Evolutionary conservation across 106 monocot genomes (phyloP), one percentile per base, ranked within the genome.

Genomic region (Apostasia shenzhenica): DNA sequence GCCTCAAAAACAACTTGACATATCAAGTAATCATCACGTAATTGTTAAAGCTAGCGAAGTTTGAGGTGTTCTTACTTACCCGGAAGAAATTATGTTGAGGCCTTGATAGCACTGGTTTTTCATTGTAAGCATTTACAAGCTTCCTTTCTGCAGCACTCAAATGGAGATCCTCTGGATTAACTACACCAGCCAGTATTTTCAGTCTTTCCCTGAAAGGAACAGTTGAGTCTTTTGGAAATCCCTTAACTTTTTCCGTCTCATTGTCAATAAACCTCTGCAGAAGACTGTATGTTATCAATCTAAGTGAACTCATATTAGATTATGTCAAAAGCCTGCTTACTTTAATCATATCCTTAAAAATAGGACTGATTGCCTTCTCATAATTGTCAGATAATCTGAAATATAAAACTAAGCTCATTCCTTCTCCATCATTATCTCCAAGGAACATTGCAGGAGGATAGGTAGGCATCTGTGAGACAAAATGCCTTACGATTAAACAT

Each of bases 21-120:
- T 60, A 41, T 45, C 14, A 56, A 41, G 13, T n/a, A 57, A 38
- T 8, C 37, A 42, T 60, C 45, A 66, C 11, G 26, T 41, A 6
- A 6, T 2, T 7, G 53, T 10, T 40, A 40, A 51, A 49, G 6
- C 46, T 8, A 48, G 8, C 14, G 43, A 48, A n/a, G 50, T 50
- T 50, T 3, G n/a, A 64, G 13, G 49, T 38, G 53, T 2, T 1
- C 52, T 68, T 63, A 1, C 14, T 58, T 78, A 92, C 91, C 70
- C 56, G 39, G 66, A 81, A 92, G 66, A 92, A 92, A 59, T 58
- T 83, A 54, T 92, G 91, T 13, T 92, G 91, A 57, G 91, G 91
- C 38, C 91, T 87, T 41, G 91, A 92, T 67, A 92, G 87, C 11
- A 87, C 91, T n/a, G 91, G 91, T 66, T 92, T 92, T 59, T 87